phyloP scores from a whole-genome alignment of 164 flowering plant species.

The Aristolochia contorta region DNA sequence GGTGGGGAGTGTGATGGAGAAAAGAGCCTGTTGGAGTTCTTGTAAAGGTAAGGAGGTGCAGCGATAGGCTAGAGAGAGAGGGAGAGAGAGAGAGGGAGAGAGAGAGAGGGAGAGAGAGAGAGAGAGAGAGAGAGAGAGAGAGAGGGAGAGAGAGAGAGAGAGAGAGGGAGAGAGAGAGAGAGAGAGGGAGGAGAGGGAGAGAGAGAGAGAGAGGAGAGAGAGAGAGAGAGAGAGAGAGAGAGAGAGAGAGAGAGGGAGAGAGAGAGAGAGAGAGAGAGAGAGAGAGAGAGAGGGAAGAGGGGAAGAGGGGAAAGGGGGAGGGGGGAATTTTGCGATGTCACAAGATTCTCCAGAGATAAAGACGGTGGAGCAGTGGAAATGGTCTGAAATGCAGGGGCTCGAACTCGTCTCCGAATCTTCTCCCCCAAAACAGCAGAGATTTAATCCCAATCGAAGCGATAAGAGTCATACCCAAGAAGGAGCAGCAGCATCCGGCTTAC shows the following conservation, averaged over 20 bases:
- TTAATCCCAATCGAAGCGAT: neutral
- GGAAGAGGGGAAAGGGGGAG: neutral
- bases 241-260: slow-evolving; percentile 1
- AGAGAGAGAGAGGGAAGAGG: neutral
- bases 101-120: neutral
- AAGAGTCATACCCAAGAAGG: slow-evolving; percentile 9
- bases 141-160: too few species aligned
- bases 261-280: slow-evolving; percentile 1
- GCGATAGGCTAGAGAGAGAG: neutral
- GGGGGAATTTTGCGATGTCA: slow-evolving; percentile 43
- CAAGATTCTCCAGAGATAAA: slow-evolving; percentile 65
- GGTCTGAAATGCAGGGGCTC: slow-evolving; percentile 83
- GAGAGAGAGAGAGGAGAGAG: slow-evolving; percentile 3
- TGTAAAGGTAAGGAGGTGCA: neutral
- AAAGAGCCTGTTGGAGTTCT: neutral
- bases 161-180: slow-evolving; percentile 22
- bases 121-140: neutral
- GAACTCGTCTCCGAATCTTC: slow-evolving; percentile 30
- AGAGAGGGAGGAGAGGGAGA: slow-evolving; percentile 63
- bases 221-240: neutral
- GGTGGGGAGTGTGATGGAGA: neutral
- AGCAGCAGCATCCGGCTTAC: neutral
- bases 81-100: neutral
- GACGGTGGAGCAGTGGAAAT: slow-evolving; percentile 76
- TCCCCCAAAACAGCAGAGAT: neutral